These are phyloP conservation scores for Phytophthora cactorum DNA, from an alignment of 352 stramenopile species.

Conservation along the genomic window DNA sequence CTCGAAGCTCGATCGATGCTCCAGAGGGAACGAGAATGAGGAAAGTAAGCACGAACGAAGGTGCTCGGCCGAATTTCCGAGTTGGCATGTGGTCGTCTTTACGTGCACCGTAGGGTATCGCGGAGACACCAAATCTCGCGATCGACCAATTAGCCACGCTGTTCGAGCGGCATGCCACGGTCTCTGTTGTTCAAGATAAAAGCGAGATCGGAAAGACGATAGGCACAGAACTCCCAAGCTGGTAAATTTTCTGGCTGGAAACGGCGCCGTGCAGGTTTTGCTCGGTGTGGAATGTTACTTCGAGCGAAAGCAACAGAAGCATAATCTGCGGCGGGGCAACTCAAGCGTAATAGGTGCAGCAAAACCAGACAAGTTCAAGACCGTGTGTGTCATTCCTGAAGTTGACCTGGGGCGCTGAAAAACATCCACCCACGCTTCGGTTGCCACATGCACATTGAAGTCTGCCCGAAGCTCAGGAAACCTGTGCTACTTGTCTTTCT, in stretches of 20 bases:
- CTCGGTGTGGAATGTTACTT: conserved; percentile 15
- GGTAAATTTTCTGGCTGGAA: conserved; percentile 30
- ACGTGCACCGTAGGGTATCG: conserved; percentile 21
- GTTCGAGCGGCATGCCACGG: conserved; percentile 11
- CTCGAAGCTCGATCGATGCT: conserved; percentile 16
- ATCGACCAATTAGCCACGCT: conserved; percentile 31
- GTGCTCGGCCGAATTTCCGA: conserved; percentile 9
- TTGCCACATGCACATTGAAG: too few relatives aligned
- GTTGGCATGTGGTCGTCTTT: conserved; percentile 25
- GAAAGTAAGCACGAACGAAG: conserved; percentile 16
- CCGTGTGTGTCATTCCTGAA: conserved; percentile 8
- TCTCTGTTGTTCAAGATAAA: conserved; percentile 36
- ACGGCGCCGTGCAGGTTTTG: conserved; percentile 1
- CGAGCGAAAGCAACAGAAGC: too few relatives aligned
- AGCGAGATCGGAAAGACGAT: conserved; percentile 34
- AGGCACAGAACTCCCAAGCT: conserved; percentile 28
- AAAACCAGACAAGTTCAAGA: conserved; percentile 18
- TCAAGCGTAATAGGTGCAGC: not conserved
- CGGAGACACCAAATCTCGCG: conserved; percentile 24
- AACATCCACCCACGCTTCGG: too few relatives aligned
- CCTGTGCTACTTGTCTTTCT: not conserved
- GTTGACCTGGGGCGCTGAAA: not conserved
- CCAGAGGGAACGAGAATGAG: conserved; percentile 35
- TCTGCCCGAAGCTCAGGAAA: not conserved
- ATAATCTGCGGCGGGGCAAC: too few relatives aligned